Base-by-base conservation (phyloP, 1,139 yeast species). In the Lodderomyces margitis region DNA sequence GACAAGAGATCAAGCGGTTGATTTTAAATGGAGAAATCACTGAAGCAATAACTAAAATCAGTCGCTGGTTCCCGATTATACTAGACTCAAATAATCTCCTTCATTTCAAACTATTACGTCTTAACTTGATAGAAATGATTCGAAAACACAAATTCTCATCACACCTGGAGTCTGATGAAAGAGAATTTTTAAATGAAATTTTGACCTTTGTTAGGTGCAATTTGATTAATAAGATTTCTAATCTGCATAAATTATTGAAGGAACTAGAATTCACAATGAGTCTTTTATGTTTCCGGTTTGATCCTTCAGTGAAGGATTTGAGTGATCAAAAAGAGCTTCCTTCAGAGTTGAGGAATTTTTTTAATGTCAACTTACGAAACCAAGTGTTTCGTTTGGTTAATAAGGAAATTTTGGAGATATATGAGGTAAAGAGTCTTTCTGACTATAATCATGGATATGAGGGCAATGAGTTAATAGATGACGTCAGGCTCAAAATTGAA, bases 191-290 rank as follows among this genome's bases (percentile, higher is more conserved):
- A 36, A 63, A 78, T 46, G 68, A 66, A 9, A 72, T 84, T 7
- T 75, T 86, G 16, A 62, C 66, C 12, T 85, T 85, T 62, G 81
- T 84, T 2, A 70, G 82, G 44, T 79, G 74, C 28, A 80, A 81
- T 52, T 59, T 84, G 50, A 74, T 85, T 3, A 70, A 71, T 46
- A 74, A 81, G 59, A 82, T 86, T 17, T 59, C 78, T 36, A 68
- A 66, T 62, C 61, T 83, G 59, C 57, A 63, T 56, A 58, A 65
- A 56, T 47, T 81, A 64, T 55, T 83, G 60, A 75, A 78, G 46
- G 87, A 83, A 49, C 63, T 84, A 47, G 91, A 84, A 54, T 64
- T 81, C 27, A 79, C 87, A 8, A 83, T 84, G 87, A 81, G 88
- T 41, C 65, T 81, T 40, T 63, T 84, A 24, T 81, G 86, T 51